Evolutionary conservation across 768 basidiomycete genomes (phyloP), one percentile per base, ranked within the genome.

Genomic region (Auricularia sp.): DNA sequence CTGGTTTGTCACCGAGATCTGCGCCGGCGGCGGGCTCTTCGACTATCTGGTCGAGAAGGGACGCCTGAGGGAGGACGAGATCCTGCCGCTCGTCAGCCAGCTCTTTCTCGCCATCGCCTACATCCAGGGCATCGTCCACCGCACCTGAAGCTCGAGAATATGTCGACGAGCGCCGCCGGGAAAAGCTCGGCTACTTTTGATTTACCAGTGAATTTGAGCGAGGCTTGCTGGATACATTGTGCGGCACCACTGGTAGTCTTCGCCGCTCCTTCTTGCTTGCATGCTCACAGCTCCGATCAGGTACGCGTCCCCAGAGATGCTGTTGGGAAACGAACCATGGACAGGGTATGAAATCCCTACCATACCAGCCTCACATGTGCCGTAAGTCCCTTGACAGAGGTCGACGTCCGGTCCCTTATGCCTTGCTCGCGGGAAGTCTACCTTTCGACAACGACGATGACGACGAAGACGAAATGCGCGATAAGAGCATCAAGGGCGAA

Each of bases 41-140:
- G 97, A 98, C 76, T 98, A 98, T 73, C 87, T 99, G 29, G 92
- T 90, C 14, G 97, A 99, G 79, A 92, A 96, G 70, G 92, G 94
- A 21, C 83, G 95, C 2, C 75, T 98, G 63, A 77, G 83, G 24
- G 93, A 96, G 74, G 84, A 86, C 51, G 97, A 99, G 76, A 81
- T 92, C 3, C 84, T 84, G 69, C 76, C 89, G 24, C 76, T 98
- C n/a, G 97, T 99, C 72, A 95, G 97, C n/a, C 94, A 98, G 73
- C 79, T 98, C 3, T 91, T 90, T 71, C 86, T 98, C 10, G 95
- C 94, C 0, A 90, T 98, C 24, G 92, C 89, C 24, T 95, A 95
- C 75, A 81, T 97, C 33, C 97, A 99, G 73, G 92, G 92, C 63
- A 92, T 98, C 71, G 94, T 98, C 1, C 97, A 99, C 74, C 85